A percentile compares a stretch with the other conserved stretches of the same genome.
Evolutionary conservation across 2,329 filamentous ascomycete species (phyloP).

Genomic region (Paecilomyces formosus): DNA sequence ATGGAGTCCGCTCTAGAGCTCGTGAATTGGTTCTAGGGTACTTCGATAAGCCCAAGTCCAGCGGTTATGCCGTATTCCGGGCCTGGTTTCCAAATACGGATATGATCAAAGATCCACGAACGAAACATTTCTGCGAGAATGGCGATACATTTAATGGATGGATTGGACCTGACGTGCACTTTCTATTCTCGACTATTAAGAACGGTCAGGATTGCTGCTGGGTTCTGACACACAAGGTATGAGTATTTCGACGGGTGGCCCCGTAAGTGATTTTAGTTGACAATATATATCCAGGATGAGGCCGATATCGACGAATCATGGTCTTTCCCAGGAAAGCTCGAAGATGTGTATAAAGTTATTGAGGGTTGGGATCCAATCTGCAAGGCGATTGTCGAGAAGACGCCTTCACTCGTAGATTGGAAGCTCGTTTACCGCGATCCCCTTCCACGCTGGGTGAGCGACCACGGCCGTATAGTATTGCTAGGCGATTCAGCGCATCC

Average conservation of each 20-base stretch:
- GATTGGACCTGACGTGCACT: constrained; percentile 41
- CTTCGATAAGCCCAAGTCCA: constrained; percentile 26
- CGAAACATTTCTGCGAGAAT: constrained; percentile 44
- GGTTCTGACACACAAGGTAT: constrained; percentile 48
- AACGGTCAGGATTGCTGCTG: constrained; percentile 47
- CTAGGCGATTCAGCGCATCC: constrained; percentile 34
- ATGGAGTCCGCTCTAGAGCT: constrained; percentile 49
- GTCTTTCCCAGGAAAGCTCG: constrained; percentile 46
- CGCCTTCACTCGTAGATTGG: constrained; percentile 19
- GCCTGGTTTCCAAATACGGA: constrained; percentile 17
- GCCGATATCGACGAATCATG: constrained; percentile 50
- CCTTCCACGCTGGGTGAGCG: constrained; percentile 15
- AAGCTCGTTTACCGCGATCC: constrained; percentile 23
- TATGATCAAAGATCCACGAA: constrained; percentile 14
- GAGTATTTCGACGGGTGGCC: no score
- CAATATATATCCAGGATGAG: constrained; percentile 30
- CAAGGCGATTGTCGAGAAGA: constrained; percentile 36
- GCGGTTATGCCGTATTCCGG: constrained; percentile 21
- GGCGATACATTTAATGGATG: constrained; percentile 47
- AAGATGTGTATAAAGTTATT: constrained; percentile 45
- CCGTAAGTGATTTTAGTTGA: no score
- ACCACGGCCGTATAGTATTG: constrained; percentile 21
- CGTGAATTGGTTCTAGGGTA: constrained; percentile 39
- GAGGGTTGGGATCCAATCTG: constrained; percentile 45
- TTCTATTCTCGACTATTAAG: constrained; percentile 46